Evolutionary conservation across 345 rosid species (phyloP).

Genomic region (Citrus australasica): DNA sequence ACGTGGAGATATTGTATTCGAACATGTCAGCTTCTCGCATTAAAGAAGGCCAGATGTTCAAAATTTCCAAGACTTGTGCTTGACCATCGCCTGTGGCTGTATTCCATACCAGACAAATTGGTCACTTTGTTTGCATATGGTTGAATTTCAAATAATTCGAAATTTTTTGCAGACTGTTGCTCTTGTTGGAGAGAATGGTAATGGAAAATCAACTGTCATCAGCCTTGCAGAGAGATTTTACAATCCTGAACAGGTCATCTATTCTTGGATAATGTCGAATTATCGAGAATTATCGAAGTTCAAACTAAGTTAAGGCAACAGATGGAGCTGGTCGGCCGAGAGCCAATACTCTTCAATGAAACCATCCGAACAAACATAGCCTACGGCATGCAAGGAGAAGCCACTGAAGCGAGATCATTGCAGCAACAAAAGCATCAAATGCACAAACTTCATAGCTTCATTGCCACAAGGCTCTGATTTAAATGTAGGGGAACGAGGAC

Average conservation of each 20-base stretch:
- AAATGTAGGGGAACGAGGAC: slow-evolving; percentile 58
- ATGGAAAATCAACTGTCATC: slow-evolving; percentile 71
- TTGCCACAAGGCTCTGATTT: slow-evolving; percentile 60
- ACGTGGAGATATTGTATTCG: slow-evolving; percentile 53
- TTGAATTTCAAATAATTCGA: too few species aligned
- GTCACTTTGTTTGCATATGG: not conserved
- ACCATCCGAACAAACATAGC: slow-evolving; percentile 57
- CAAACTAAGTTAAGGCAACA: slow-evolving; percentile 57
- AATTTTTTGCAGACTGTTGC: slow-evolving; percentile 24
- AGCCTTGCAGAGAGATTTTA: slow-evolving; percentile 64
- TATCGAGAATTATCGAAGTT: slow-evolving; percentile 35
- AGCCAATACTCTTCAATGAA: slow-evolving; percentile 65
- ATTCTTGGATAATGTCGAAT: slow-evolving; percentile 35
- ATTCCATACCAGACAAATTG: not conserved
- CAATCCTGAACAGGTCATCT: slow-evolving; percentile 57
- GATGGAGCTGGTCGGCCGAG: slow-evolving; percentile 67
- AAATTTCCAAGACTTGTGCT: slow-evolving; percentile 54
- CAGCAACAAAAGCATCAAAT: slow-evolving; percentile 55
- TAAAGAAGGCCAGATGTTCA: slow-evolving; percentile 67
- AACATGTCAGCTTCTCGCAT: slow-evolving; percentile 70
- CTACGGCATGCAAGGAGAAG: slow-evolving; percentile 50
- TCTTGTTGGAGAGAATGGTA: slow-evolving; percentile 69
- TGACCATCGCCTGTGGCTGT: slow-evolving; percentile 73
- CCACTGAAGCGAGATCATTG: slow-evolving; percentile 44
- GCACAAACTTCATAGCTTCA: slow-evolving; percentile 65